Evolutionary conservation across 1,284 basidiomycete species (phyloP).

Genomic region (Porogramme epimiltina): DNA sequence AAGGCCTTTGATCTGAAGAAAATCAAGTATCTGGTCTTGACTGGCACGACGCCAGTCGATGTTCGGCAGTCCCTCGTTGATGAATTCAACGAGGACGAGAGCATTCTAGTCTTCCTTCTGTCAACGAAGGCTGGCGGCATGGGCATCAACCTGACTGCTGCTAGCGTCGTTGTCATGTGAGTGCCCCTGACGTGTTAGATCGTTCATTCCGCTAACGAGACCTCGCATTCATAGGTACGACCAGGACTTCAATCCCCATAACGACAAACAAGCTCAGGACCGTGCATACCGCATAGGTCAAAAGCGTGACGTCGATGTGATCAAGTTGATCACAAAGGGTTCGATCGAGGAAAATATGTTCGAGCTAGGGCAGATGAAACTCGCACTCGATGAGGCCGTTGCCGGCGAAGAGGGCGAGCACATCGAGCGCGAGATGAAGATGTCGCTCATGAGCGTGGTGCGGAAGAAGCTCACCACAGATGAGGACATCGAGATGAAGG

Average conservation of each 20-base stretch:
- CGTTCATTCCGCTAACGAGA: not conserved
- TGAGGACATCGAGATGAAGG: conserved; percentile 25
- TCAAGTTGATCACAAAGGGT: conserved; percentile 90
- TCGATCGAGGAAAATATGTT: conserved; percentile 98
- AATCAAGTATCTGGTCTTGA: conserved; percentile 87
- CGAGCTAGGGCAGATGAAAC: conserved; percentile 86
- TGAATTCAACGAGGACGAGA: conserved; percentile 92
- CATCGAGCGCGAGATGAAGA: conserved; percentile 81
- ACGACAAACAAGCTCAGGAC: conserved; percentile 96
- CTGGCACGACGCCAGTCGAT: conserved; percentile 93
- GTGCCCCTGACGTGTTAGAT: conserved; percentile 24
- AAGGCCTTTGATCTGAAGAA: conserved; percentile 78
- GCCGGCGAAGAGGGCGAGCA: conserved; percentile 70
- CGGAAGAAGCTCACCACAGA: conserved; percentile 66
- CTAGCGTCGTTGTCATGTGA: conserved; percentile 89
- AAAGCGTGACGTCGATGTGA: conserved; percentile 86
- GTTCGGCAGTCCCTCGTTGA: conserved; percentile 94
- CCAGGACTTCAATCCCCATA: conserved; percentile 95
- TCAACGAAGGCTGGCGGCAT: conserved; percentile 95
- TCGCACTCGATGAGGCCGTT: conserved; percentile 90
- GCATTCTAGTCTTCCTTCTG: conserved; percentile 92
- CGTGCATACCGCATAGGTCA: conserved; percentile 98
- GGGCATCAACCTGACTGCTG: conserved; percentile 92
- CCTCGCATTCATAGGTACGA: conserved; percentile 70
- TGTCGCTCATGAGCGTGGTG: conserved; percentile 77